Conservation (phyloP, 495 filamentous ascomycete species). For the Penicillium nucicola region DNA sequence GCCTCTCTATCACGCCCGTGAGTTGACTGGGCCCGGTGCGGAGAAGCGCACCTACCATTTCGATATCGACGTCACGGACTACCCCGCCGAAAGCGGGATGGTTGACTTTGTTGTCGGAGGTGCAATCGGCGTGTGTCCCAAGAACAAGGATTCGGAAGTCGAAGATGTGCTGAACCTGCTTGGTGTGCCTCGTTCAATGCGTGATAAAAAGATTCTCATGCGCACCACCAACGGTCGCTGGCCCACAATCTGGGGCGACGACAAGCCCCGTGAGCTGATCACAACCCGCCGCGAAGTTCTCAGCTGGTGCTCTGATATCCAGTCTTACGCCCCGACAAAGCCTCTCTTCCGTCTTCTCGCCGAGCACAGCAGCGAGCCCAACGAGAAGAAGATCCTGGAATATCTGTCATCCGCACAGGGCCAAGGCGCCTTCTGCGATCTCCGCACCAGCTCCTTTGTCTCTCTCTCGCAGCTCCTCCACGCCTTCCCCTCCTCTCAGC, state of each 20-base stretch:
- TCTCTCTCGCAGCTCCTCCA: constrained; percentile 79
- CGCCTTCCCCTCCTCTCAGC: constrained; percentile 89
- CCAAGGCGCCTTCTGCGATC: constrained; percentile 90
- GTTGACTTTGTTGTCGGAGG: constrained; percentile 96
- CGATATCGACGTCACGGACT: constrained; percentile 93
- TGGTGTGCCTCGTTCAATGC: constrained; percentile 68
- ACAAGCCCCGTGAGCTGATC: constrained; percentile 72
- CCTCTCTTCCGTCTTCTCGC: constrained; percentile 79
- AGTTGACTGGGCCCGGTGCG: constrained; percentile 86
- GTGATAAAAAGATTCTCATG: constrained; percentile 76
- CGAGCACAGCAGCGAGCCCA: constrained; percentile 73
- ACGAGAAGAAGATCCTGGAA: constrained; percentile 82
- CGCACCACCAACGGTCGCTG: constrained; percentile 79
- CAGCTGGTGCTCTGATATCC: constrained; percentile 93
- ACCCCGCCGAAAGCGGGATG: constrained; percentile 75
- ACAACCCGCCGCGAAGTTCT: constrained; percentile 88
- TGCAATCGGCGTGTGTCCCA: constrained; percentile 87
- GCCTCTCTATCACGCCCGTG: constrained; percentile 73
- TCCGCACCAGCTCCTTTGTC: constrained; percentile 84
- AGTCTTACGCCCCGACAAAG: constrained; percentile 90
- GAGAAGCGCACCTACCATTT: constrained; percentile 97
- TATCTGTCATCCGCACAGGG: constrained; percentile 89
- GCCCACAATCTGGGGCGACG: constrained; percentile 99
- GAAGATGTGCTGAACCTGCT: constrained; percentile 81
- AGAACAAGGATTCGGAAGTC: constrained; percentile 74